Conservation (phyloP, 2,329 filamentous ascomycete species). For the Colletotrichum acutatum region DNA sequence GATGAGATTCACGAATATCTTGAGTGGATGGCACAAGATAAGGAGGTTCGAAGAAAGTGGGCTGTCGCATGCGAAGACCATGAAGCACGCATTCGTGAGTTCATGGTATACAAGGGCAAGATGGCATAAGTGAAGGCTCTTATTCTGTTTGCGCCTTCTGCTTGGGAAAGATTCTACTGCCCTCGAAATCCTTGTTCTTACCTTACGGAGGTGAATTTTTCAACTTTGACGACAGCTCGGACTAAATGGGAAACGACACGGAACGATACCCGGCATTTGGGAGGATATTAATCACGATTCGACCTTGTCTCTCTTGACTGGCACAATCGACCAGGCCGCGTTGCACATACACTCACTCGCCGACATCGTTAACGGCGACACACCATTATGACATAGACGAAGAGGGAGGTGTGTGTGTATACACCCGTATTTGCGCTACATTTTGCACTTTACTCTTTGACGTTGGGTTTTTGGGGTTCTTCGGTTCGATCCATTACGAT, state of each 20-base stretch:
- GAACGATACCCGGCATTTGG: slow-evolving; percentile 34
- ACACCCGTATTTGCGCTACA: slow-evolving; percentile 23
- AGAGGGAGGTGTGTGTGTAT: neutral
- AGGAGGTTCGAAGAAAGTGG: slow-evolving; percentile 71
- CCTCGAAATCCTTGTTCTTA: slow-evolving; percentile 6
- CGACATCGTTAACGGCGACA: neutral
- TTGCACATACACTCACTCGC: slow-evolving; percentile 26
- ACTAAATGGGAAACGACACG: slow-evolving; percentile 29
- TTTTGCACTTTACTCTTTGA: slow-evolving; percentile 15
- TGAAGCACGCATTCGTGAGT: slow-evolving; percentile 67
- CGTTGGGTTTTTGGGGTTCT: slow-evolving; percentile 3
- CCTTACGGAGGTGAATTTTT: neutral
- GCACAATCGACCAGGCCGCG: slow-evolving; percentile 9
- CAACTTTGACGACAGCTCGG: slow-evolving; percentile 30
- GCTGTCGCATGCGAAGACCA: slow-evolving; percentile 68
- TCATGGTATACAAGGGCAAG: slow-evolving; percentile 59
- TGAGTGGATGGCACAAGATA: slow-evolving; percentile 71
- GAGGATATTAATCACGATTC: slow-evolving; percentile 25
- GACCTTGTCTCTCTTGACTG: slow-evolving; percentile 25
- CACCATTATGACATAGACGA: slow-evolving; percentile 14
- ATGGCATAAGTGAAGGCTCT: slow-evolving; percentile 47
- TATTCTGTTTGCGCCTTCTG: neutral
- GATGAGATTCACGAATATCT: slow-evolving; percentile 68
- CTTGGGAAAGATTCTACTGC: neutral
- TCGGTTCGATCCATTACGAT: neutral